Base-by-base conservation (phyloP, 768 basidiomycete species). In the Russula vinacea region DNA sequence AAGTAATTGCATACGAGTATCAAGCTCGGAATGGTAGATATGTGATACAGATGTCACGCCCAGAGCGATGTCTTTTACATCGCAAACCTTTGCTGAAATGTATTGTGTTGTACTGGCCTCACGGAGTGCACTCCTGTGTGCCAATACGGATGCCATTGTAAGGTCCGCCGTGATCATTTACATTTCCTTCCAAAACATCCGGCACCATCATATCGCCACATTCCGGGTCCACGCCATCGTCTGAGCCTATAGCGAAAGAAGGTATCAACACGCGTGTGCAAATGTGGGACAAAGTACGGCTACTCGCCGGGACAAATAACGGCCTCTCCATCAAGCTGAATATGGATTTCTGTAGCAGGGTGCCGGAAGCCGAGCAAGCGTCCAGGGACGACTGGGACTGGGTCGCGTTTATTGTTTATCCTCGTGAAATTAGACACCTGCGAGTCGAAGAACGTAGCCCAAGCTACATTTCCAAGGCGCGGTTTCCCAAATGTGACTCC, bases 171-270 rank as follows among this genome's bases (percentile, higher is more conserved):
- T 89, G 88, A 69, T 89, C 70, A 7, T 80, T 57, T 51, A 83
- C 75, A 35, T 40, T 5, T 40, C 62, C 63, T 2, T 53, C 4
- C 0, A 7, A 9, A 58, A 89, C 72, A 67, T 79, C 83, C 1
- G 84, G 83, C 13, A 87, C 86, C 4, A 79, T 77, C 44, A 71
- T 68, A 59, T 83, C 81, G 39, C 80, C 80, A 73, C 88, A 89
- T 60, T 81, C 74, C 14, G 76, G 24, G 60, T 84, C 82, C 16
- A 76, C 79, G 6, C 77, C 77, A 65, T 88, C 81, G 70, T 89
- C 86, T 60, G 84, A 73, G 0, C 66, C 68, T 68, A 19, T 40
- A 37, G 6, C 2, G 29, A 49, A 51, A 39, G 19, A 14, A 37
- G 22, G 44, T 16, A 35, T 66, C 17, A 52, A 33, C 52, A 53